These are phyloP conservation scores for Penicillium sumatraense DNA, from an alignment of 2,329 filamentous ascomycete species.

Conservation along the genomic window DNA sequence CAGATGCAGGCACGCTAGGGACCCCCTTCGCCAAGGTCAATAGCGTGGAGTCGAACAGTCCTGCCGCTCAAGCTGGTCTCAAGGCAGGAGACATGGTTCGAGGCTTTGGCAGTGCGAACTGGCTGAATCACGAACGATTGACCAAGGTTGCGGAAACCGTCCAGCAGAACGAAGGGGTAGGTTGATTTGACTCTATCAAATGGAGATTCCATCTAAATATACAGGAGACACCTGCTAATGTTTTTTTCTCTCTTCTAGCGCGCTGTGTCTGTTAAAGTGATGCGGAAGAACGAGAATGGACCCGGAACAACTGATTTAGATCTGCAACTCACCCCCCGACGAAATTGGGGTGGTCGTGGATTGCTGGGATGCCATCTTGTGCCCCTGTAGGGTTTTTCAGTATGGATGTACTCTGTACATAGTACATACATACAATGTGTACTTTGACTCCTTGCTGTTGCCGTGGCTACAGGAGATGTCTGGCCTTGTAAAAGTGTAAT, in stretches of 20 bases:
- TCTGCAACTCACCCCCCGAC: slow-evolving; percentile 74
- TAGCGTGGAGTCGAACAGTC: slow-evolving; percentile 75
- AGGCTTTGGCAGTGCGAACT: slow-evolving; percentile 83
- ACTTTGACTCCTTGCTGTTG: slow-evolving; percentile 12
- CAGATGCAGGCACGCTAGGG: slow-evolving; percentile 48
- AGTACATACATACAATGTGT: too few species aligned
- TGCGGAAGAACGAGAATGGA: slow-evolving; percentile 51
- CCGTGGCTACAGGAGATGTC: slow-evolving; percentile 5
- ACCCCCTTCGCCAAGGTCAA: slow-evolving; percentile 89
- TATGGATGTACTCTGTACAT: too few species aligned
- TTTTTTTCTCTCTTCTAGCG: slow-evolving; percentile 54
- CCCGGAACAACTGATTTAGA: slow-evolving; percentile 61
- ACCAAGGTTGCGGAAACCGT: slow-evolving; percentile 88
- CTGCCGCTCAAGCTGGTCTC: slow-evolving; percentile 81
- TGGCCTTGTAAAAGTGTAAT: slow-evolving; percentile 8
- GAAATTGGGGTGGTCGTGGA: slow-evolving; percentile 88
- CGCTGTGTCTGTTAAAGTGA: slow-evolving; percentile 71
- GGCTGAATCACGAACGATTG: slow-evolving; percentile 82
- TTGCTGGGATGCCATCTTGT: slow-evolving; percentile 89
- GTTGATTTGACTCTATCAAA: slow-evolving; percentile 36
- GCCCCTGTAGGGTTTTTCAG: slow-evolving; percentile 73
- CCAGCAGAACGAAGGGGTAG: slow-evolving; percentile 84
- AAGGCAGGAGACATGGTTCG: slow-evolving; percentile 79
- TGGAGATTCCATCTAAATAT: background rate
- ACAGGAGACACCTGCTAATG: slow-evolving; percentile 2